Evolutionary conservation across 257 asterid species (phyloP), one percentile per base, ranked within the genome.

Genomic region (Echium plantagineum): DNA sequence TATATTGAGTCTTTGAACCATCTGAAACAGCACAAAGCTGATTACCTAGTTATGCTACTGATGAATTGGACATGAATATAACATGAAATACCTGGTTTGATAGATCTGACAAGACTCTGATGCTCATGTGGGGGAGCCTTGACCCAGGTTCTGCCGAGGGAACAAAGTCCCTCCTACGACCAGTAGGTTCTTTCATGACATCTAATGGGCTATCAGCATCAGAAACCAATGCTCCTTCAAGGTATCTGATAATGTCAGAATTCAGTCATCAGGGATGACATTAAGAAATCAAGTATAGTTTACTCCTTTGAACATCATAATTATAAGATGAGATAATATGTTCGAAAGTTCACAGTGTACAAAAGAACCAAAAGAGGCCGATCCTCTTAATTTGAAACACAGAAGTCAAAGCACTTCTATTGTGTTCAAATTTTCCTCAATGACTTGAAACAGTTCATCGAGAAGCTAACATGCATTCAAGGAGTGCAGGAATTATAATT

Each of bases 61-160:
- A 42, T 42, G 16, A 2, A 42, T 42, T 10, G 15, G 12, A 42
- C 17, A 42, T 2, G 24, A n/a, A 17, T 47, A 21, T 19, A 62
- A 42, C 38, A 35, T 15, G 55, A 5, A 18, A 18, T 59, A 89
- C 96, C 89, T 81, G 58, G 57, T 55, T 75, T 31, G 73, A 61
- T 31, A 22, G 55, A 32, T 71, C 52, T 26, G 89, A 77, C 69
- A 81, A 69, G 59, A 72, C 62, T 54, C 59, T 80, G 72, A 91
- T 73, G 30, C 71, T 78, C 83, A 85, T 88, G 48, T 91, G 96
- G 63, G 96, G 96, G 69, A 91, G 63, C 70, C 80, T 83, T 60
- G 94, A 82, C 65, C 98, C 96, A 18, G 95, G 96, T 63, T 71
- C 75, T 9, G 93, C 74, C 15, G 90, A 87, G 21, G 98, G 94